A percentile compares a stretch with the other conserved stretches of the same genome.
These are phyloP conservation scores for Tolypocladium sp. DNA, from an alignment of 2,329 filamentous ascomycete species.

Conservation along the genomic window DNA sequence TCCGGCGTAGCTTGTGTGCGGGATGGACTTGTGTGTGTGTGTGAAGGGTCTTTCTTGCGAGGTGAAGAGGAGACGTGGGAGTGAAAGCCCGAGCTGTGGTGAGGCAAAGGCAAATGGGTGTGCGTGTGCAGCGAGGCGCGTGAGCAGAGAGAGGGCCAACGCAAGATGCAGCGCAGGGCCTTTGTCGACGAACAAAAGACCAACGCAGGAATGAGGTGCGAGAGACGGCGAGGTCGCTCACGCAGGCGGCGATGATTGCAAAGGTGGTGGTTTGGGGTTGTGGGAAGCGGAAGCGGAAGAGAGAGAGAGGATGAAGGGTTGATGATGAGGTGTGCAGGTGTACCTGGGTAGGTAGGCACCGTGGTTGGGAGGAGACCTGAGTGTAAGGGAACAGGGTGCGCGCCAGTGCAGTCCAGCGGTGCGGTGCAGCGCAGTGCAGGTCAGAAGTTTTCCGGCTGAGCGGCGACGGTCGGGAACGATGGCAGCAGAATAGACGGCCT, in stretches of 20 bases:
- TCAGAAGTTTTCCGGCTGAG: background rate
- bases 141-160: background rate
- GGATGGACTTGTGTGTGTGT: background rate
- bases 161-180: background rate
- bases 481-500: background rate
- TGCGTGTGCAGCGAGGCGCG: background rate
- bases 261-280: background rate
- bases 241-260: background rate
- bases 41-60: background rate
- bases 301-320: background rate
- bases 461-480: conserved; percentile 1
- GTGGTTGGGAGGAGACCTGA: background rate
- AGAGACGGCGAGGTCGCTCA: background rate
- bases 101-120: background rate
- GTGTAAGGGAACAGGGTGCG: background rate
- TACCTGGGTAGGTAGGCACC: no score
- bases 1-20: background rate
- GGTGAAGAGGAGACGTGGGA: background rate
- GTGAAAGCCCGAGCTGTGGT: background rate
- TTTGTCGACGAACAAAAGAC: background rate
- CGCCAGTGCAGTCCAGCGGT: background rate
- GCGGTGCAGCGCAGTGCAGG: background rate
- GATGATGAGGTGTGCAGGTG: background rate
- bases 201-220: background rate
- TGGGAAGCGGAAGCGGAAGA: background rate